Evolutionary conservation across 495 filamentous ascomycete species (phyloP).

Genomic region (Aspergillus ostianus): DNA sequence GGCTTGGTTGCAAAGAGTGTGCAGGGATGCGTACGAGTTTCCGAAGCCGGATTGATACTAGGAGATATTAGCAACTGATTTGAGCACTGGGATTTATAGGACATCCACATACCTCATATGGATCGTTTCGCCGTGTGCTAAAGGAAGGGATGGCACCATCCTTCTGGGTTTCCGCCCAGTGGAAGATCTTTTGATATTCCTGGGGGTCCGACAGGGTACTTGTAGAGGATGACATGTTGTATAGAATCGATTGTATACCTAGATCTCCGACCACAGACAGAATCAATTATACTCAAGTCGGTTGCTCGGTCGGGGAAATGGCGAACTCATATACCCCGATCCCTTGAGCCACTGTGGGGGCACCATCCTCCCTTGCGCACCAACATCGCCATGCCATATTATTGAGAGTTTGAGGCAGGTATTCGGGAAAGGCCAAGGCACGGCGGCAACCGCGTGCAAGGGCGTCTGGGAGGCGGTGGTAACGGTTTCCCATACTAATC

Average conservation of each 20-base stretch:
- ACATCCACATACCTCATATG: slow-evolving; percentile 45
- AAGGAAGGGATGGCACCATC: slow-evolving; percentile 49
- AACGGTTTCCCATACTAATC: slow-evolving; percentile 2
- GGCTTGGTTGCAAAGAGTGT: slow-evolving; percentile 20
- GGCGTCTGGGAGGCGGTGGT: too few species aligned
- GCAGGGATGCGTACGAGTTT: slow-evolving; percentile 42
- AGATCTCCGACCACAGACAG: neutral
- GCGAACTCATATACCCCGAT: slow-evolving; percentile 10
- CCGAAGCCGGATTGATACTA: slow-evolving; percentile 56
- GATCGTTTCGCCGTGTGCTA: slow-evolving; percentile 49
- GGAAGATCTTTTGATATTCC: slow-evolving; percentile 58
- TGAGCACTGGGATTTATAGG: neutral
- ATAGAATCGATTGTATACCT: neutral
- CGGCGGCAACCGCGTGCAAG: neutral
- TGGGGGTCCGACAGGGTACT: slow-evolving; percentile 29
- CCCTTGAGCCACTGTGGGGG: neutral
- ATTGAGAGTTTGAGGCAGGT: neutral
- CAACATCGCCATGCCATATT: neutral
- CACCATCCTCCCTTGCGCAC: neutral
- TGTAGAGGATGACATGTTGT: slow-evolving; percentile 20
- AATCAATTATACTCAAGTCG: neutral
- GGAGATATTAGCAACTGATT: slow-evolving; percentile 19
- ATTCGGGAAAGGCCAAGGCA: neutral
- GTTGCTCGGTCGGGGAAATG: neutral
- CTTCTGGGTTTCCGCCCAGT: slow-evolving; percentile 58